Conservation (phyloP, 1,284 basidiomycete species). For the Neonothopanus nambi region DNA sequence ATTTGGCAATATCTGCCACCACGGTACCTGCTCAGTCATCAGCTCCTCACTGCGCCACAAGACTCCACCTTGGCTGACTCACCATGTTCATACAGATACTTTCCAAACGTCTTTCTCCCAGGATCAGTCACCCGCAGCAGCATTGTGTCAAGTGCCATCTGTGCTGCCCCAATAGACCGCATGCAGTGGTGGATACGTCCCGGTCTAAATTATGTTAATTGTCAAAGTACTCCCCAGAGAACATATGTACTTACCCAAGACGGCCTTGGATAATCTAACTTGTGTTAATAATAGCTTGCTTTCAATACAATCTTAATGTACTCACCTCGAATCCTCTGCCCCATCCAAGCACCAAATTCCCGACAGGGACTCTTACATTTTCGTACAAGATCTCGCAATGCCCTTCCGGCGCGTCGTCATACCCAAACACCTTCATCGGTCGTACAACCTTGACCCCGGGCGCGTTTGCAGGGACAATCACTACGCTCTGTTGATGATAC, state of each 20-base stretch:
- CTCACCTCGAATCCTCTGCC: conserved; percentile 87
- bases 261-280: conserved; percentile 92
- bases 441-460: conserved; percentile 90
- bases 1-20: conserved; percentile 87
- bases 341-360: conserved; percentile 89
- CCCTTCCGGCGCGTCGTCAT: conserved; percentile 94
- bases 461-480: conserved; percentile 87
- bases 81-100: conserved; percentile 91
- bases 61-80: conserved; percentile 17
- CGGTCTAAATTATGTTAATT: conserved; percentile 51
- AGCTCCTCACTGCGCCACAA: neutral
- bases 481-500: conserved; percentile 90
- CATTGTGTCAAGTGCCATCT: conserved; percentile 85
- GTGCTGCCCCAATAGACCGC: conserved; percentile 91
- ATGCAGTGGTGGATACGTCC: conserved; percentile 99
- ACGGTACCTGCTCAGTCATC: conserved; percentile 65
- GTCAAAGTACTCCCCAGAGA: too few relatives aligned
- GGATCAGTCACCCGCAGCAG: conserved; percentile 92
- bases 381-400: conserved; percentile 96
- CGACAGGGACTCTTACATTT: conserved; percentile 85
- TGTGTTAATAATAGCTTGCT: neutral
- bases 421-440: conserved; percentile 91
- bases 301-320: neutral
- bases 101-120: conserved; percentile 90
- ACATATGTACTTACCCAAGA: conserved; percentile 65